Evolutionary conservation across 2,329 filamentous ascomycete species (phyloP).

Genomic region (Xylaria polymorpha): DNA sequence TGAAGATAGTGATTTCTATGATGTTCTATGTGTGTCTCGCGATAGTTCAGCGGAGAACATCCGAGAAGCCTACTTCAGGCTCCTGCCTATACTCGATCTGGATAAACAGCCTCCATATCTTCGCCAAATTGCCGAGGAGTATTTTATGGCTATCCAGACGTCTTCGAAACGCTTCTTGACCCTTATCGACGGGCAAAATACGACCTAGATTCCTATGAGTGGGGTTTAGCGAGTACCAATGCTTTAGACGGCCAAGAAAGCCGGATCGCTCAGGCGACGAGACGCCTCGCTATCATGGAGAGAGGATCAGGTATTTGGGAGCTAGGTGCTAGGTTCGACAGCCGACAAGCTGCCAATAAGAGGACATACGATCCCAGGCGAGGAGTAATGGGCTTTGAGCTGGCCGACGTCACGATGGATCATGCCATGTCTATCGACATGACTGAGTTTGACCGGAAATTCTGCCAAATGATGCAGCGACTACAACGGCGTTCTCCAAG

Average conservation of each 20-base stretch:
- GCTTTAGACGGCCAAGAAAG: neutral
- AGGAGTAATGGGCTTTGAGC: neutral
- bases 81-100: conserved; percentile 59
- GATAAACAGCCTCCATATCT: conserved; percentile 56
- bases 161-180: conserved; percentile 2
- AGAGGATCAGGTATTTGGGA: conserved; percentile 11
- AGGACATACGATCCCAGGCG: neutral
- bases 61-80: conserved; percentile 58
- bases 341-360: conserved; percentile 47
- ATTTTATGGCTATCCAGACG: conserved; percentile 54
- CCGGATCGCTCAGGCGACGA: neutral
- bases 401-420: neutral
- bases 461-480: neutral
- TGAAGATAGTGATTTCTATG: conserved; percentile 54
- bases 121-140: conserved; percentile 54
- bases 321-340: conserved; percentile 26
- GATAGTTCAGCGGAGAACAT: conserved; percentile 53
- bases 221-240: neutral
- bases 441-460: neutral
- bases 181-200: conserved; percentile 38
- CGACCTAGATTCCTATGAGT: neutral
- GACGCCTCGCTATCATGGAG: neutral
- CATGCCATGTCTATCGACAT: neutral
- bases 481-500: neutral
- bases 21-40: conserved; percentile 58